Percentiles rank a stretch among this genome's conserved stretches.
These are phyloP conservation scores for Camelina laxa DNA, from an alignment of 345 rosid species.

Conservation along the genomic window DNA sequence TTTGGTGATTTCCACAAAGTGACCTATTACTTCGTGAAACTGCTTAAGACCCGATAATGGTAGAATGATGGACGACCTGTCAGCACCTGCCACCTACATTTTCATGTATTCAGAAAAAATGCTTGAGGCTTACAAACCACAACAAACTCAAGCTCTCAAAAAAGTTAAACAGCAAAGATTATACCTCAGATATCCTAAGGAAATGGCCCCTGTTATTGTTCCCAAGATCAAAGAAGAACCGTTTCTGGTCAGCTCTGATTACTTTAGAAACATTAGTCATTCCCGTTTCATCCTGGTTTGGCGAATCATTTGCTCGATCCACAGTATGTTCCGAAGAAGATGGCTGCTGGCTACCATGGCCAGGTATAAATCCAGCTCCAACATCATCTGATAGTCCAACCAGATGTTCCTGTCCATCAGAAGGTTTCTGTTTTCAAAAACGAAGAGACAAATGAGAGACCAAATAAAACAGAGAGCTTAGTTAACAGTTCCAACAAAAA, in stretches of 20 bases:
- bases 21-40: slow-evolving; percentile 91
- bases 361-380: slow-evolving; percentile 98
- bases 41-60: slow-evolving; percentile 94
- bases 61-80: slow-evolving; percentile 92
- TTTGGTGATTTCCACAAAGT: slow-evolving; percentile 94
- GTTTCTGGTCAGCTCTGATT: slow-evolving; percentile 91
- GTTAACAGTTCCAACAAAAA: background rate
- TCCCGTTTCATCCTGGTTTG: slow-evolving; percentile 73
- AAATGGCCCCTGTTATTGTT: slow-evolving; percentile 95
- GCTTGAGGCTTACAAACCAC: slow-evolving; percentile 11
- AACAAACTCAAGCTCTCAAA: background rate
- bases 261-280: slow-evolving; percentile 72
- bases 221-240: slow-evolving; percentile 95
- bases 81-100: slow-evolving; percentile 89
- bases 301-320: slow-evolving; percentile 72
- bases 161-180: background rate
- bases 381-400: slow-evolving; percentile 98
- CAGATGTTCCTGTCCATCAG: slow-evolving; percentile 71
- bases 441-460: slow-evolving; percentile 31
- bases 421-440: slow-evolving; percentile 59
- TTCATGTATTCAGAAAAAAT: background rate
- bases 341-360: slow-evolving; percentile 77
- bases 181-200: slow-evolving; percentile 94
- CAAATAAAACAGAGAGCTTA: slow-evolving; percentile 5
- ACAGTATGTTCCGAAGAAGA: slow-evolving; percentile 70